phyloP scores from a whole-genome alignment of 345 rosid species.

The Noccaea bulbosa region DNA sequence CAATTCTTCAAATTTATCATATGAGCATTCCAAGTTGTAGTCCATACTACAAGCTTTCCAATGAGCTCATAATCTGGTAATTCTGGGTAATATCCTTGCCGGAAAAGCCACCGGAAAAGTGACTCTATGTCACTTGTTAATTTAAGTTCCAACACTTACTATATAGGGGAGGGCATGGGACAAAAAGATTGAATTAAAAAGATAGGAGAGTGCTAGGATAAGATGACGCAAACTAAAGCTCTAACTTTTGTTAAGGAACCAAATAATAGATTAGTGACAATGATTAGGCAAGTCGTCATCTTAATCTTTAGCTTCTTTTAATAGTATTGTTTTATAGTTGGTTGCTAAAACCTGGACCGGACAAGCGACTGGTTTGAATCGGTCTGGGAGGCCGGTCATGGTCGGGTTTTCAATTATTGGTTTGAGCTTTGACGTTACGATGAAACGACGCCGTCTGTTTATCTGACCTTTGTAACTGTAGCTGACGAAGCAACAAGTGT shows the following conservation, averaged over 20 bases:
- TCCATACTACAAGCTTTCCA: too few relatives aligned
- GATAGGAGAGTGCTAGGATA: neutral
- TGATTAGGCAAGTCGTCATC: slow-evolving; percentile 28
- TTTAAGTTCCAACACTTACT: too few relatives aligned
- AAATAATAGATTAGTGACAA: slow-evolving; percentile 22
- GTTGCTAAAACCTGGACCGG: too few relatives aligned
- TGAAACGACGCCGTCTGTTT: neutral
- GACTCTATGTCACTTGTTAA: too few relatives aligned
- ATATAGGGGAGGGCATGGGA: slow-evolving; percentile 25
- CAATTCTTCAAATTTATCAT: too few relatives aligned
- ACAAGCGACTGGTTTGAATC: neutral
- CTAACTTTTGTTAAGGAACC: neutral
- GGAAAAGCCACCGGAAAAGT: too few relatives aligned
- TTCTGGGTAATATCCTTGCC: too few relatives aligned
- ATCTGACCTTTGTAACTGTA: neutral
- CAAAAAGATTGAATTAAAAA: slow-evolving; percentile 8
- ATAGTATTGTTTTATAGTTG: too few relatives aligned
- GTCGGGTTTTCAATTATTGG: neutral
- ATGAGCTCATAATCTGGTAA: too few relatives aligned
- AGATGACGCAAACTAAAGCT: slow-evolving; percentile 33
- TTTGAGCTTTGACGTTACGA: neutral
- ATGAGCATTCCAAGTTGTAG: too few relatives aligned
- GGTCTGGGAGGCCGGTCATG: neutral
- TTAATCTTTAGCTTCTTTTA: slow-evolving; percentile 18
- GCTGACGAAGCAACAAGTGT: slow-evolving; percentile 35